These are phyloP conservation scores for Onygenales sp. DNA, from an alignment of 2,329 filamentous ascomycete species.

Conservation along the genomic window DNA sequence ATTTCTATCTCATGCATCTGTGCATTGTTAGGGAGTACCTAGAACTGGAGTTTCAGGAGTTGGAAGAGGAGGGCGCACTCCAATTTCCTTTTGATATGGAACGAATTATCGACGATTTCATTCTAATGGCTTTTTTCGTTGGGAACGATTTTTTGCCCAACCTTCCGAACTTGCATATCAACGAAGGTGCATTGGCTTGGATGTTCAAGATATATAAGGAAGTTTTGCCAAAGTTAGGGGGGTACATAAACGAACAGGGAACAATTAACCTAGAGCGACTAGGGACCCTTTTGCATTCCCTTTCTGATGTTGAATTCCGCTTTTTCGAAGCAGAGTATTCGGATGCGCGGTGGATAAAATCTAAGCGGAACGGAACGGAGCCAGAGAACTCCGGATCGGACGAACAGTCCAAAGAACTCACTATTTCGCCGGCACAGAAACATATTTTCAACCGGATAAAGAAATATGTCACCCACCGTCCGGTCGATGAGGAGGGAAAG, in stretches of 20 bases:
- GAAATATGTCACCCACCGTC: constrained; percentile 66
- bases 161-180: constrained; percentile 91
- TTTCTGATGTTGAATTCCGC: constrained; percentile 81
- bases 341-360: constrained; percentile 84
- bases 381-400: constrained; percentile 54
- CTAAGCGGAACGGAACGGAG: constrained; percentile 61
- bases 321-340: constrained; percentile 86
- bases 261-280: constrained; percentile 81
- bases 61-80: constrained; percentile 64
- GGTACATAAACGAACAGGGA: constrained; percentile 94
- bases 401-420: constrained; percentile 52
- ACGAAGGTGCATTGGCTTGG: constrained; percentile 88
- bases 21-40: constrained; percentile 97
- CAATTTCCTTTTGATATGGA: constrained; percentile 85
- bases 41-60: constrained; percentile 90
- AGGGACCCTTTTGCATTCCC: constrained; percentile 65
- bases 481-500: constrained; percentile 38
- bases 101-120: constrained; percentile 96
- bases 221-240: constrained; percentile 74
- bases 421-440: constrained; percentile 72
- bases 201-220: constrained; percentile 98
- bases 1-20: constrained; percentile 94
- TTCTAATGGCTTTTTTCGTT: constrained; percentile 98
- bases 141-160: constrained; percentile 99
- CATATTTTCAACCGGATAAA: constrained; percentile 74